phyloP scores from a whole-genome alignment of 306 rosid genomes.

The Corylus americana region DNA sequence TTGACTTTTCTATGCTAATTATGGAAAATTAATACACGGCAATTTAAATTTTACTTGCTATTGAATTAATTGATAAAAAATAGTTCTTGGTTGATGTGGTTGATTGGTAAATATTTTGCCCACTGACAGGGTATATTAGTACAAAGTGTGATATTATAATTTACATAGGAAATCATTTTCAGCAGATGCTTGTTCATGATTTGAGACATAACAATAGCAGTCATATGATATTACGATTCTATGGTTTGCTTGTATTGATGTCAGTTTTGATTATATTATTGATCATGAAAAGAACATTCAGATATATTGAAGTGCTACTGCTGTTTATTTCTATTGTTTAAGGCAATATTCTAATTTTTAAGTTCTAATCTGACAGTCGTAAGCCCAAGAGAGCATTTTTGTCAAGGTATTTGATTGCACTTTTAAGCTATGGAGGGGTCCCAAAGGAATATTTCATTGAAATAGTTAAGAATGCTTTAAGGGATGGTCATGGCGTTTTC shows the following conservation, averaged over 20 bases:
- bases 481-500: conserved; percentile 40
- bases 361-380: conserved; percentile 49
- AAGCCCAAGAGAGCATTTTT: conserved; percentile 48
- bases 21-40: no score
- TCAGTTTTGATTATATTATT: no score
- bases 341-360: neutral
- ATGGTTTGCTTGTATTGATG: no score
- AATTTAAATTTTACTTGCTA: no score
- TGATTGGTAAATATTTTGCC: neutral
- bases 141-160: no score
- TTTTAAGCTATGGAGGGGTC: conserved; percentile 81
- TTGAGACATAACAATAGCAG: no score
- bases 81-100: neutral
- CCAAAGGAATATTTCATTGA: conserved; percentile 63
- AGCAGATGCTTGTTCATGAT: no score
- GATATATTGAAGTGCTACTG: neutral
- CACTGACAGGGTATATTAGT: no score
- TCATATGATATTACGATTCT: no score
- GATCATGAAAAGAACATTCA: no score
- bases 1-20: no score
- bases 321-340: conserved; percentile 19
- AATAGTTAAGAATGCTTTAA: conserved; percentile 44
- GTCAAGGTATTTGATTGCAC: conserved; percentile 59
- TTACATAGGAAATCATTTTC: no score
- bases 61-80: neutral